A percentile compares a stretch with the other conserved stretches of the same genome.
Evolutionary conservation across 2,329 filamentous ascomycete genomes (phyloP).

Genomic region (Stromatinia cepivora): DNA sequence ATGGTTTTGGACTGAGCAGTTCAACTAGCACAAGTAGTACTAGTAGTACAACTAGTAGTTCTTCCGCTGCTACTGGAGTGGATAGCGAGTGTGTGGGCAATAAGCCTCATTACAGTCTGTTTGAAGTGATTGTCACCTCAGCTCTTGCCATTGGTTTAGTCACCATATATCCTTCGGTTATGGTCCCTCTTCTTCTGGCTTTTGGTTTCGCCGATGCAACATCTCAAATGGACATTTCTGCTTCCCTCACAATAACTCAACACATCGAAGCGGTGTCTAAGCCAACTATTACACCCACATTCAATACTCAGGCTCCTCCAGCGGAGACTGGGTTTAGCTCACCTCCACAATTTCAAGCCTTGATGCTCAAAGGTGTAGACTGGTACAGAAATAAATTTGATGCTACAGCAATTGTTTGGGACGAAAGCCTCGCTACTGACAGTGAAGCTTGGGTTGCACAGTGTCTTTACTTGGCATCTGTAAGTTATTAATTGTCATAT

Average conservation of each 20-base stretch:
- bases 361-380: not conserved
- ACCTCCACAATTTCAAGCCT: not conserved
- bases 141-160: not conserved
- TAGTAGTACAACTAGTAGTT: not conserved
- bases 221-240: too few relatives aligned
- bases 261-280: not conserved
- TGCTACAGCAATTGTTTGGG: not conserved
- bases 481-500: not conserved
- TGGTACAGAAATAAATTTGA: not conserved
- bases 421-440: not conserved
- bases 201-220: not conserved
- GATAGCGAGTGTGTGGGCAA: not conserved
- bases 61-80: not conserved
- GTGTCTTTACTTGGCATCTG: not conserved
- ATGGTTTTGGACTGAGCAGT: not conserved
- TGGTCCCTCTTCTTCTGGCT: not conserved
- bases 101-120: too few relatives aligned
- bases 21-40: too few relatives aligned
- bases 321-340: not conserved
- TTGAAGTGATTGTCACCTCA: not conserved
- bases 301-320: not conserved
- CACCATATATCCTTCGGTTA: not conserved
- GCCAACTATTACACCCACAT: not conserved
- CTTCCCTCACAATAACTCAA: fast-evolving
- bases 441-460: not conserved